These are phyloP conservation scores for Spathaspora boniae DNA, from an alignment of 805 yeast genomes.

Conservation along the genomic window DNA sequence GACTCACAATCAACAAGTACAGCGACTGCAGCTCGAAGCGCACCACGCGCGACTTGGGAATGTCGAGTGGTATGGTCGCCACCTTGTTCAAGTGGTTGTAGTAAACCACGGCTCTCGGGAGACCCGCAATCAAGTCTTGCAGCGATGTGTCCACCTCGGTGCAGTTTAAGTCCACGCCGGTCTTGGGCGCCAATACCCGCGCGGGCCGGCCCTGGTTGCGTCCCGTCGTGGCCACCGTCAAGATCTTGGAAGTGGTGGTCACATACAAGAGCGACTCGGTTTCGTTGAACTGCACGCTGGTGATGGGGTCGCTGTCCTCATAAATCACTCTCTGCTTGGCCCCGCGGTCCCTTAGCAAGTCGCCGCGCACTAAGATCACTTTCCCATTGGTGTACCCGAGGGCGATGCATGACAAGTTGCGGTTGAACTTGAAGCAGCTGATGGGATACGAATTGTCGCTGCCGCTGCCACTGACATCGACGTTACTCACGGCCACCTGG, in stretches of 20 bases:
- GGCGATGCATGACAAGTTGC: conserved; percentile 60
- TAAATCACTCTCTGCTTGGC: conserved; percentile 80
- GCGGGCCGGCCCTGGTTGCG: conserved; percentile 66
- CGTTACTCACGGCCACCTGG: conserved; percentile 55
- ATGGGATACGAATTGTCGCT: conserved; percentile 79
- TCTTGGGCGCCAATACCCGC: conserved; percentile 40
- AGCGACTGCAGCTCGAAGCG: conserved; percentile 26
- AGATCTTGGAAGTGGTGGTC: conserved; percentile 67
- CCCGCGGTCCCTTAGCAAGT: conserved; percentile 82
- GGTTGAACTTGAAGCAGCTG: conserved; percentile 55
- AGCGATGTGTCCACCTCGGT: conserved; percentile 38
- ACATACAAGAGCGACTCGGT: conserved; percentile 56
- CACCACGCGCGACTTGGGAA: conserved; percentile 51
- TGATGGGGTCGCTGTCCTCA: conserved; percentile 75
- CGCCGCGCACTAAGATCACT: conserved; percentile 82
- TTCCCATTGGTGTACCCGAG: conserved; percentile 84
- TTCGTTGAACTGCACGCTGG: conserved; percentile 63
- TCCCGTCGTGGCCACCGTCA: conserved; percentile 75
- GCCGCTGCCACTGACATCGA: conserved; percentile 27
- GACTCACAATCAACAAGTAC: conserved; percentile 59
- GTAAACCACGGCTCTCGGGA: conserved; percentile 58
- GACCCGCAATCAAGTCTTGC: conserved; percentile 60
- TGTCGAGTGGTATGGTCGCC: conserved; percentile 52
- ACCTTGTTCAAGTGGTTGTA: conserved; percentile 56
- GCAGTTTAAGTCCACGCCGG: conserved; percentile 52